A percentile compares a stretch with the other conserved stretches of the same genome.
phyloP scores from a whole-genome alignment of 2,329 filamentous ascomycete genomes.

The Metarhizium anisopliae region DNA sequence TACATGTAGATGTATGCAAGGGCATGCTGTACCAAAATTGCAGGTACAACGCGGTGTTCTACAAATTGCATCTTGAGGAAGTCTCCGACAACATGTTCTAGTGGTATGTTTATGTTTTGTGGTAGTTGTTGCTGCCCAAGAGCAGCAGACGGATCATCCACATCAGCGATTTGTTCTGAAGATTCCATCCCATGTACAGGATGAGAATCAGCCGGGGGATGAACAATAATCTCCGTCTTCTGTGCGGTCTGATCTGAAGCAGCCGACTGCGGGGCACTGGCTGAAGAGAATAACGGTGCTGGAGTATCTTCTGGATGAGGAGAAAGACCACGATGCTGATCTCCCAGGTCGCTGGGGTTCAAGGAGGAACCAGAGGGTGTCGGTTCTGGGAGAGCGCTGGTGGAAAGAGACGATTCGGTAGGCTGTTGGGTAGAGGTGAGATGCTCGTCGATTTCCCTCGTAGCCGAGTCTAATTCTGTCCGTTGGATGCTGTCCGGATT shows the following conservation, averaged over 20 bases:
- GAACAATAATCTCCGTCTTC: not conserved
- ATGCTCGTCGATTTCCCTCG: slow-evolving; percentile 1
- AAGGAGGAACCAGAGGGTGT: slow-evolving; percentile 9
- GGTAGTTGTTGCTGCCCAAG: slow-evolving; percentile 10
- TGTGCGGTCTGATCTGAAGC: not conserved
- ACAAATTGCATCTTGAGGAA: slow-evolving; percentile 95
- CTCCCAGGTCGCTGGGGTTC: slow-evolving; percentile 6
- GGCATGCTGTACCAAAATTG: slow-evolving; percentile 65
- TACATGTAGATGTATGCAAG: not conserved
- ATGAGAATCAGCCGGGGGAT: slow-evolving; percentile 2
- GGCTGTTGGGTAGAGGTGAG: not conserved
- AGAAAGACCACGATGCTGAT: slow-evolving; percentile 26
- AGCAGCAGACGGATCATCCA: slow-evolving; percentile 2
- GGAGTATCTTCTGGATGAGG: slow-evolving; percentile 60
- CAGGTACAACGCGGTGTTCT: slow-evolving; percentile 86
- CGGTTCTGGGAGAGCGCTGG: slow-evolving; percentile 8
- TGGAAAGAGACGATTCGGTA: not conserved
- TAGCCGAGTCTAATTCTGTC: not conserved
- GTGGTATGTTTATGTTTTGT: slow-evolving; percentile 1
- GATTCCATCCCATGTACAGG: not conserved
- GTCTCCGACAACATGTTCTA: slow-evolving; percentile 79
- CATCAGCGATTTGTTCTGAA: slow-evolving; percentile 4
- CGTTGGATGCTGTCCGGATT: not conserved
- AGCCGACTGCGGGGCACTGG: not conserved
- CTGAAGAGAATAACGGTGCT: slow-evolving; percentile 44